phyloP scores from a whole-genome alignment of 495 filamentous ascomycete species.

The Hamigera avellanea region DNA sequence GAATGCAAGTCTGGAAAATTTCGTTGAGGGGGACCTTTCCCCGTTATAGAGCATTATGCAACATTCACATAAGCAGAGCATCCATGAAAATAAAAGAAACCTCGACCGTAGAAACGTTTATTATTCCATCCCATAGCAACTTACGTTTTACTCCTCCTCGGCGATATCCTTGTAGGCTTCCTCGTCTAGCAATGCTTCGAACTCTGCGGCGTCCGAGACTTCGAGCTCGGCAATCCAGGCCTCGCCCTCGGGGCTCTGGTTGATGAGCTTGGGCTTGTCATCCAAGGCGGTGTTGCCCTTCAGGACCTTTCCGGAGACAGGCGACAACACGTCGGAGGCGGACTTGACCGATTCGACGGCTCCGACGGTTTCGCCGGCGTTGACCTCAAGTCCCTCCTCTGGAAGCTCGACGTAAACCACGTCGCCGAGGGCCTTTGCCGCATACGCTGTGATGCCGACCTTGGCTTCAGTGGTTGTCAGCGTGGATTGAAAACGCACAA shows the following conservation, averaged over 20 bases:
- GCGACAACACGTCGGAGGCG: slow-evolving; percentile 89
- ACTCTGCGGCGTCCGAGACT: slow-evolving; percentile 54
- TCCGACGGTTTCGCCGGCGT: slow-evolving; percentile 68
- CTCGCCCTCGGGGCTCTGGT: slow-evolving; percentile 70
- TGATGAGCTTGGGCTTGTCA: slow-evolving; percentile 78
- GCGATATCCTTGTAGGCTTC: slow-evolving; percentile 61
- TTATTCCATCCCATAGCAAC: too few species aligned
- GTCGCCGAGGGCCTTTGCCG: slow-evolving; percentile 82
- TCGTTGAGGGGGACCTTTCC: slow-evolving; percentile 16
- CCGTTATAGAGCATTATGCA: slow-evolving; percentile 3
- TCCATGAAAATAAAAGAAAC: neutral
- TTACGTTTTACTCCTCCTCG: slow-evolving; percentile 20
- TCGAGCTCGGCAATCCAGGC: slow-evolving; percentile 89
- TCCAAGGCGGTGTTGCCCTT: slow-evolving; percentile 60
- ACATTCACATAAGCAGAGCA: neutral
- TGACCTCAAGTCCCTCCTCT: slow-evolving; percentile 45
- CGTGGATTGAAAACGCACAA: neutral
- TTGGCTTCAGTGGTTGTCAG: slow-evolving; percentile 36
- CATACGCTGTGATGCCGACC: slow-evolving; percentile 85
- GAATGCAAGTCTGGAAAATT: slow-evolving; percentile 7
- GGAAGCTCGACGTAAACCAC: slow-evolving; percentile 96
- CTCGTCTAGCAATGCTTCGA: slow-evolving; percentile 62
- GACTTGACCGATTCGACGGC: slow-evolving; percentile 98
- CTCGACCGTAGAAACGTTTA: too few species aligned
- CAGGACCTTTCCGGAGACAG: slow-evolving; percentile 64